Base-by-base conservation (phyloP, 352 stramenopile genomes). In the Pythium phragmitis region DNA sequence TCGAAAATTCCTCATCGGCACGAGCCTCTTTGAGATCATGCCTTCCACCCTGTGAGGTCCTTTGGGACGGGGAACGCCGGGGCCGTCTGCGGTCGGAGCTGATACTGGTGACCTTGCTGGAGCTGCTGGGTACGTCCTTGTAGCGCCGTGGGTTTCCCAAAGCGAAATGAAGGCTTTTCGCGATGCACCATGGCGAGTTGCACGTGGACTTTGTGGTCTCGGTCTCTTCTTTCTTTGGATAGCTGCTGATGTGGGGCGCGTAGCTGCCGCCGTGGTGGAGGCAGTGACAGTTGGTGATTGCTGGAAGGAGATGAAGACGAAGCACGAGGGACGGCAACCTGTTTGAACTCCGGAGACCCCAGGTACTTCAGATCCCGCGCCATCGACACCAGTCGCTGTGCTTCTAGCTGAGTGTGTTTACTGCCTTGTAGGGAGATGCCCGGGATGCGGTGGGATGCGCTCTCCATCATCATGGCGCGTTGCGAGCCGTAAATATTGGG, bases 1-100 rank as follows among this genome's bases (percentile, higher is more conserved):
- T 69, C 82, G 71, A 58, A 62, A 53, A 41, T 77, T 86, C 41
- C 56, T 91, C 5, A 45, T 88, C 7, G 71, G 72, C 14, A 88
- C 82, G 23, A 77, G 76, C 14, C 60, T 91, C 23, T 71, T 73
- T 2, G 79, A 91, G 51, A 54, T 79, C 9, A 9, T 66, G 39
- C 11, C 26, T 30, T 30, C 26, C 26, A 30, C 2, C 26, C 26
- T 5, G 26, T 30, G 26, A 30, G 26, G 3, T 30, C 4, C 3
- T 30, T 30, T 30, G 26, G 26, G 26, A 30, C 26, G 4, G 26
- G 26, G 26, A 5, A 71, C 36, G 57, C 41, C 50, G 56, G 57
- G 0, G 51, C 30, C 2, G 47, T 65, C 14, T 63, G 45, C 7
- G 34, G 58, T 28, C 57, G 65, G 8, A 60, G 26, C 26, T 30